Percentiles rank a stretch among this genome's conserved stretches.
phyloP scores from a whole-genome alignment of 495 filamentous ascomycete genomes.

The Penicillium cinerascens region DNA sequence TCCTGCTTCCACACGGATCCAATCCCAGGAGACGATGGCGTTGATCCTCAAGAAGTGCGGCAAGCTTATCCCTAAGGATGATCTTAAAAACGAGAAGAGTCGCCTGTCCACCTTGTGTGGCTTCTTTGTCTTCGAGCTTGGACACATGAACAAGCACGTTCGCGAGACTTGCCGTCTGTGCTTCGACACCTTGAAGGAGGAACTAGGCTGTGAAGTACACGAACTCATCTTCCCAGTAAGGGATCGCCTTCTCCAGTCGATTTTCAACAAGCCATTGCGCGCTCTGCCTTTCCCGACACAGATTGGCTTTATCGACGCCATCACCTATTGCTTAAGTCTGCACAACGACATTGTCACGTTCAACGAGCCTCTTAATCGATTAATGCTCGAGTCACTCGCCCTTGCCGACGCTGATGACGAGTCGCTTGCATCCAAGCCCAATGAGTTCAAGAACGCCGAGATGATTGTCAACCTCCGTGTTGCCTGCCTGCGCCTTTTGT shows the following conservation, averaged over 20 bases:
- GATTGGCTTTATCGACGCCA: conserved; percentile 96
- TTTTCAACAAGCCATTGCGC: conserved; percentile 91
- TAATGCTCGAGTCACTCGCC: conserved; percentile 88
- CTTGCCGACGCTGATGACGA: conserved; percentile 94
- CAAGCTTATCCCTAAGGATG: conserved; percentile 68
- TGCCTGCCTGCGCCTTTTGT: conserved; percentile 87
- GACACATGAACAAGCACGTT: conserved; percentile 92
- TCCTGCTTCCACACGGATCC: conserved; percentile 76
- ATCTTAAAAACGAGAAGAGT: conserved; percentile 62
- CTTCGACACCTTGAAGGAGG: conserved; percentile 75
- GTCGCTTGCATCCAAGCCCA: conserved; percentile 73
- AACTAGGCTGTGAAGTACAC: conserved; percentile 70
- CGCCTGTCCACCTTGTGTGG: conserved; percentile 71
- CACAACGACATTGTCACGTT: conserved; percentile 84
- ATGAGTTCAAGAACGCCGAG: conserved; percentile 86
- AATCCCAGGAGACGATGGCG: conserved; percentile 77
- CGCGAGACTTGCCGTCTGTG: conserved; percentile 77
- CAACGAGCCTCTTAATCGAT: conserved; percentile 81
- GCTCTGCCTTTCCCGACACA: conserved; percentile 89
- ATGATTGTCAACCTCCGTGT: conserved; percentile 89
- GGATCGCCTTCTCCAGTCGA: conserved; percentile 77
- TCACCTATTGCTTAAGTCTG: conserved; percentile 86
- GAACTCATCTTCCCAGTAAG: conserved; percentile 84
- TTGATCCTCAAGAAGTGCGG: conserved; percentile 72
- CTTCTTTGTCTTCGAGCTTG: conserved; percentile 79